phyloP scores from a whole-genome alignment of 768 basidiomycete genomes.

The Termitomyces sp. region DNA sequence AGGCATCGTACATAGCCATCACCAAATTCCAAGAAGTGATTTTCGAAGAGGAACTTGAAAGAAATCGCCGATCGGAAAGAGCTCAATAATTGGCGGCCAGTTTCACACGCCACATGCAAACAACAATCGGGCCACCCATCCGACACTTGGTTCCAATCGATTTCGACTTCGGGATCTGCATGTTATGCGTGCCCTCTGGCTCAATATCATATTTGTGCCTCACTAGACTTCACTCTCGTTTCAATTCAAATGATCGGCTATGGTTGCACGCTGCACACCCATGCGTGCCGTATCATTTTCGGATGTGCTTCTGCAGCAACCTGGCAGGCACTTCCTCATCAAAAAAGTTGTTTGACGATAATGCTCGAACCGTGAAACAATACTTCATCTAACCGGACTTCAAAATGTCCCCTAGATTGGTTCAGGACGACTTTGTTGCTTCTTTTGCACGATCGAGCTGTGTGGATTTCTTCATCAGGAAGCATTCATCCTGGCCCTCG shows the following conservation, averaged over 20 bases:
- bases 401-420: constrained; percentile 31
- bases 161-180: background rate
- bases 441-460: constrained; percentile 19
- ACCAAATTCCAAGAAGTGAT: background rate
- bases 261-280: background rate
- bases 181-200: background rate
- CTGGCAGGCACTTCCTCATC: background rate
- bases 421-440: constrained; percentile 20
- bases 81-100: background rate
- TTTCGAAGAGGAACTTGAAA: background rate
- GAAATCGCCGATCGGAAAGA: background rate
- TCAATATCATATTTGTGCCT: background rate
- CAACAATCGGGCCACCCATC: background rate
- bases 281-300: background rate
- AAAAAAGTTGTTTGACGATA: background rate
- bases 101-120: constrained; percentile 4
- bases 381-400: constrained; percentile 1
- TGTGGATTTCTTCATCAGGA: constrained; percentile 15
- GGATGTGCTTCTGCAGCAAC: background rate
- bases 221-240: background rate
- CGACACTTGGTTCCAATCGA: too few relatives aligned
- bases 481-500: constrained; percentile 34
- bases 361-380: constrained; percentile 2
- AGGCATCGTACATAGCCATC: background rate
- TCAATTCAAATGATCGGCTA: background rate